phyloP scores from a whole-genome alignment of 768 basidiomycete genomes.

The Phylloporus sp. region DNA sequence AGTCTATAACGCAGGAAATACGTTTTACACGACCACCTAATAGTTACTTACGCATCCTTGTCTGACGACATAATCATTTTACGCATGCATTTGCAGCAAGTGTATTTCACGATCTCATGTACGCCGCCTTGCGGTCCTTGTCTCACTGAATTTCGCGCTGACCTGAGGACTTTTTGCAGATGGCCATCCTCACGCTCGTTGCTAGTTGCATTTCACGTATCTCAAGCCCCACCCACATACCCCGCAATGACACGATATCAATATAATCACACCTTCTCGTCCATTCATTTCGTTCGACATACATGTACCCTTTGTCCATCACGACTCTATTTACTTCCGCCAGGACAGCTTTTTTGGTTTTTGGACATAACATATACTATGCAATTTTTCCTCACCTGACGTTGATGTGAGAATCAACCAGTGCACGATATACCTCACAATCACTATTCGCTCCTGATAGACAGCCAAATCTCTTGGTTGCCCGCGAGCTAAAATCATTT shows the following conservation, averaged over 20 bases:
- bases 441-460: too few relatives aligned
- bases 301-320: slow-evolving; percentile 5
- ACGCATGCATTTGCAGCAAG: slow-evolving; percentile 21
- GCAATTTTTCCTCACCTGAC: background rate
- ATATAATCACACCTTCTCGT: slow-evolving; percentile 22
- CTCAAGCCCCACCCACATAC: slow-evolving; percentile 22
- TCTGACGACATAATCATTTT: slow-evolving; percentile 27
- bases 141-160: background rate
- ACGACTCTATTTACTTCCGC: slow-evolving; percentile 5
- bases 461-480: too few relatives aligned
- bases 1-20: slow-evolving; percentile 28
- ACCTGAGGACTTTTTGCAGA: slow-evolving; percentile 15
- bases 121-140: background rate
- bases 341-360: slow-evolving; percentile 8
- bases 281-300: slow-evolving; percentile 21
- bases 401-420: too few relatives aligned
- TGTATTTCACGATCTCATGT: slow-evolving; percentile 29
- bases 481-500: too few relatives aligned
- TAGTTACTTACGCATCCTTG: slow-evolving; percentile 20
- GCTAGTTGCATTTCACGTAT: slow-evolving; percentile 20
- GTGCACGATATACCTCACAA: too few relatives aligned
- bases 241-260: slow-evolving; percentile 25
- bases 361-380: slow-evolving; percentile 6
- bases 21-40: slow-evolving; percentile 25
- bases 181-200: slow-evolving; percentile 25